Evolutionary conservation across 306 rosid genomes (phyloP).

Genomic region (Vicia faba): DNA sequence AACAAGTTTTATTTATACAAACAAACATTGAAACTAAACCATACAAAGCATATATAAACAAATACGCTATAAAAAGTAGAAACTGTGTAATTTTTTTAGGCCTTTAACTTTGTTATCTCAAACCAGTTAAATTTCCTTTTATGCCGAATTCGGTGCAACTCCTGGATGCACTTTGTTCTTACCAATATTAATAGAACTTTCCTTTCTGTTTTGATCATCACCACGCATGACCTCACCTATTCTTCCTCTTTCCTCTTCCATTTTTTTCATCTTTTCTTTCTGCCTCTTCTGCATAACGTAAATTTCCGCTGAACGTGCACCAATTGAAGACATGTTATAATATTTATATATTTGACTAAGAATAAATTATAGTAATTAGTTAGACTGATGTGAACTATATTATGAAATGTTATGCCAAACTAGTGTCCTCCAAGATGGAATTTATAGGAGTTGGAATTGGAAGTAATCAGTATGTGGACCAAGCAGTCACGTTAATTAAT

Average conservation of each 20-base stretch:
- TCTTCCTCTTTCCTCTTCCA: constrained; percentile 44
- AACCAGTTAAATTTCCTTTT: background rate
- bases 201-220: constrained; percentile 37
- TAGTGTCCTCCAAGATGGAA: constrained; percentile 3
- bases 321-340: constrained; percentile 46
- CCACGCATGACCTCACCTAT: constrained; percentile 15
- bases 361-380: background rate
- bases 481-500: constrained; percentile 12
- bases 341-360: background rate
- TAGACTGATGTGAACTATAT: background rate
- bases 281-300: constrained; percentile 42
- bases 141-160: background rate
- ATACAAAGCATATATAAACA: background rate
- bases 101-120: constrained; percentile 1
- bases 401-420: constrained; percentile 10
- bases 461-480: constrained; percentile 21
- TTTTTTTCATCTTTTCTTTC: constrained; percentile 46
- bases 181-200: constrained; percentile 18
- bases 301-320: constrained; percentile 50
- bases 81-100: background rate
- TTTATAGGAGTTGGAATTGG: constrained; percentile 40
- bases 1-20: background rate
- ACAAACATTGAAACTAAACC: background rate
- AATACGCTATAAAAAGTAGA: background rate
- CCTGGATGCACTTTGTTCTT: constrained; percentile 44